Base-by-base conservation (phyloP, 2,329 filamentous ascomycete species). In the Cladosporium sp. region DNA sequence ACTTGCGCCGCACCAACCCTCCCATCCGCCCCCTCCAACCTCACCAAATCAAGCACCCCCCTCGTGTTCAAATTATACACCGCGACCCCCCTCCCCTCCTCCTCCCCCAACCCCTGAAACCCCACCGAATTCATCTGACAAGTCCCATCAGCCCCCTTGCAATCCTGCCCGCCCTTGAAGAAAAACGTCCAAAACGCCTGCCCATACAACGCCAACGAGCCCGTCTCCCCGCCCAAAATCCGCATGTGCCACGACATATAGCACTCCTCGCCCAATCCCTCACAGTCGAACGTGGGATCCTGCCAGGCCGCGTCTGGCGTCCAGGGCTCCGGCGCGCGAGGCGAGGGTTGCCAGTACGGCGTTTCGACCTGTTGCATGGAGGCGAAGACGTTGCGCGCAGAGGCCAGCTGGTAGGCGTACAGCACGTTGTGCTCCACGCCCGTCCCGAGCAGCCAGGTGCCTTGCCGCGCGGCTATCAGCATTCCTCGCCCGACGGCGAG, bases 401-500 rank as follows among this genome's bases (percentile, higher is more conserved):
- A 83, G 64, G 78, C 74, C 64, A 96, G 75, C 71, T 95, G 88
- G 75, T 96, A 96, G 75, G 96, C 89, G 69, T 83, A 83, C 4
- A 80, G 68, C 44, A 74, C 72, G 64, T 75, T 73, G 63, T 84
- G 80, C 63, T 84, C 80, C 2, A 79, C 77, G 1, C 75, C 70
- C 0, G 89, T 95, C 12, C 82, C 90, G 71, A 85, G 90, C 60
- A 74, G 63, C 71, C 71, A 74, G 7, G 71, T 39, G 4, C 70
- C 71, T 66, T 89, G 84, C n/a, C n/a, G n/a, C 45, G 76, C 88
- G 72, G 95, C 88, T 60, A 96, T 82, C 27, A 85, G 77, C 54
- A 95, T 80, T 61, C 91, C 92, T 56, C 92, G 89, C 44, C 90
- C 92, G 64, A 97, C 83, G 65, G 86, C 85, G 69, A 93, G 86